These are phyloP conservation scores for Suhomyces chickasaworum DNA, from an alignment of 1,139 yeast genomes.

Conservation along the genomic window DNA sequence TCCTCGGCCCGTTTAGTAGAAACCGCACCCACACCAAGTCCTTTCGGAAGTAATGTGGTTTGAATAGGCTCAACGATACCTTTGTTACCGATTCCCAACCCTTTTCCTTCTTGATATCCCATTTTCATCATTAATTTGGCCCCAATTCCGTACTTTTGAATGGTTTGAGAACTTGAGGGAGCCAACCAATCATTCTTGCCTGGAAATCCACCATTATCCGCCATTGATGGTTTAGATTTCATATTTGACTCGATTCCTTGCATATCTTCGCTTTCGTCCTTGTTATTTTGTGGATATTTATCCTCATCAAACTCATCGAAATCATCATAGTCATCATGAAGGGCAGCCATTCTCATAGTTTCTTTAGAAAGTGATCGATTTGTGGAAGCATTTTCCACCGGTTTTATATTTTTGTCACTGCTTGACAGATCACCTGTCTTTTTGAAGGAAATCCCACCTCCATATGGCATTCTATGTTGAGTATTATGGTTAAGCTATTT, in stretches of 20 bases:
- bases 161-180: conserved; percentile 6
- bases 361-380: not conserved
- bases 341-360: conserved; percentile 14
- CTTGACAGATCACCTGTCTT: not conserved
- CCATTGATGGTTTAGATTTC: not conserved
- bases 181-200: conserved; percentile 8
- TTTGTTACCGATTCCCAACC: conserved; percentile 68
- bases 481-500: not conserved
- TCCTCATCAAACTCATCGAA: conserved; percentile 22
- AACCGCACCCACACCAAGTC: conserved; percentile 73
- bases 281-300: conserved; percentile 12
- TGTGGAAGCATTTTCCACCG: not conserved
- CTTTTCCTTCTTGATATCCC: conserved; percentile 87
- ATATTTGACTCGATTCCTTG: not conserved
- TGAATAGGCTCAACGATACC: conserved; percentile 84
- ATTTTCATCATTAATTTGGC: conserved; percentile 75
- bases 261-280: not conserved
- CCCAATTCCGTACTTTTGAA: conserved; percentile 73
- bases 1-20: conserved; percentile 28
- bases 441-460: conserved; percentile 14
- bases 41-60: conserved; percentile 63
- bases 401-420: not conserved
- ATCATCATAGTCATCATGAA: conserved; percentile 19
- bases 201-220: not conserved
- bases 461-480: conserved; percentile 6